Evolutionary conservation across 129 eudicot genomes (phyloP).

Genomic region (Artemisia annua): DNA sequence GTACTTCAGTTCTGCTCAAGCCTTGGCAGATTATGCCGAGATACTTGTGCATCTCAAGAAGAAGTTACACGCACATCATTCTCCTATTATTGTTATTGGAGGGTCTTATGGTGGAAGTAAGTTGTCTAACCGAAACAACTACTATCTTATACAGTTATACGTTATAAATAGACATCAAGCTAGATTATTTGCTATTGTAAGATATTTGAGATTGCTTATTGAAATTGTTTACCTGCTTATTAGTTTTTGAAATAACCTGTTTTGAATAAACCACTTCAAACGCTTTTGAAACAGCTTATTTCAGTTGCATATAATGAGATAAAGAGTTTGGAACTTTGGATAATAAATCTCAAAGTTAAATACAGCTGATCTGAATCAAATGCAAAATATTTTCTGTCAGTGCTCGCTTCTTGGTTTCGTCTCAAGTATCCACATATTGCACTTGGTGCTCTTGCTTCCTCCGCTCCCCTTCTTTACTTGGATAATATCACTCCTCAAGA

Average conservation of each 20-base stretch:
- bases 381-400: slow-evolving; percentile 26
- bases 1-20: slow-evolving; percentile 84
- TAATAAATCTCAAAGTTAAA: no score
- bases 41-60: slow-evolving; percentile 51
- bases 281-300: no score
- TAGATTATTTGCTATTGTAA: background rate
- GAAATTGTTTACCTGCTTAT: no score
- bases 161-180: background rate
- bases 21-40: slow-evolving; percentile 82
- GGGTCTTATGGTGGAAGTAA: slow-evolving; percentile 97
- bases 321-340: no score
- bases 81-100: slow-evolving; percentile 74
- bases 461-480: slow-evolving; percentile 77
- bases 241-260: no score
- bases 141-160: no score
- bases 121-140: background rate
- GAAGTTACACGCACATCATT: slow-evolving; percentile 45
- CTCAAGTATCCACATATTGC: slow-evolving; percentile 88
- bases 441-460: slow-evolving; percentile 80
- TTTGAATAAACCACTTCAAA: no score
- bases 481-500: slow-evolving; percentile 58
- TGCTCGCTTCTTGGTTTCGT: slow-evolving; percentile 85
- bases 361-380: no score
- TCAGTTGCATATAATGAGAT: no score
- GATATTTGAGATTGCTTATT: no score